phyloP scores from a whole-genome alignment of 371 early-diverging fungal genomes.

The Nematocida parisii region DNA sequence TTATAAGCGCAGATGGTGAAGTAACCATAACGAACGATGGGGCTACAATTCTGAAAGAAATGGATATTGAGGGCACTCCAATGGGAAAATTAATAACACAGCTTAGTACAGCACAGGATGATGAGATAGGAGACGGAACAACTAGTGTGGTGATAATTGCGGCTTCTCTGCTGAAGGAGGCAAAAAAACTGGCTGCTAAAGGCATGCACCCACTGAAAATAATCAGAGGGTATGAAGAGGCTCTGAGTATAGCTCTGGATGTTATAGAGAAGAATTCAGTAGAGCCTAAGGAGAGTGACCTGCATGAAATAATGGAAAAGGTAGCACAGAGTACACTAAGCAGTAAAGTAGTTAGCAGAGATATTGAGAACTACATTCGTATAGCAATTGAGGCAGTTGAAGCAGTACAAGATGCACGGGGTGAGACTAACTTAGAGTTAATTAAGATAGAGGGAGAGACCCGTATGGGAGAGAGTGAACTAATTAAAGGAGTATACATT shows the following conservation, averaged over 20 bases:
- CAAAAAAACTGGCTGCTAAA: slow-evolving; percentile 84
- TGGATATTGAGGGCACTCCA: slow-evolving; percentile 92
- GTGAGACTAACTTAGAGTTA: slow-evolving; percentile 97
- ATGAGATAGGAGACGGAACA: slow-evolving; percentile 99
- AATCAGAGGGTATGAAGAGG: slow-evolving; percentile 93
- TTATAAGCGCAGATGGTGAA: slow-evolving; percentile 95
- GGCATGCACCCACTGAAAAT: slow-evolving; percentile 98
- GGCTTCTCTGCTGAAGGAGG: slow-evolving; percentile 90
- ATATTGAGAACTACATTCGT: slow-evolving; percentile 78
- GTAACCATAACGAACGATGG: slow-evolving; percentile 99
- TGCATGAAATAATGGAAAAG: slow-evolving; percentile 74
- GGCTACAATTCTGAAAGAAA: slow-evolving; percentile 95
- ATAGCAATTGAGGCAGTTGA: slow-evolving; percentile 90
- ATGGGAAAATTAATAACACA: slow-evolving; percentile 94
- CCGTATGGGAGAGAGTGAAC: slow-evolving; percentile 81
- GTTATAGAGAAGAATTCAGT: slow-evolving; percentile 86
- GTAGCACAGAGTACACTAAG: slow-evolving; percentile 94
- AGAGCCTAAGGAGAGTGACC: slow-evolving; percentile 73
- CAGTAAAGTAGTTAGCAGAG: slow-evolving; percentile 87
- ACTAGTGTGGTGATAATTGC: slow-evolving; percentile 98
- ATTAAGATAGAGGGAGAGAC: slow-evolving; percentile 97
- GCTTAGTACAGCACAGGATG: slow-evolving; percentile 94
- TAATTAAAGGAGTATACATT: slow-evolving; percentile 93
- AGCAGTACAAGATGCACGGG: slow-evolving; percentile 89
- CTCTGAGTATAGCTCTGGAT: slow-evolving; percentile 82